These are phyloP conservation scores for Arthonia radiata DNA, from an alignment of 495 filamentous ascomycete genomes.

Conservation along the genomic window DNA sequence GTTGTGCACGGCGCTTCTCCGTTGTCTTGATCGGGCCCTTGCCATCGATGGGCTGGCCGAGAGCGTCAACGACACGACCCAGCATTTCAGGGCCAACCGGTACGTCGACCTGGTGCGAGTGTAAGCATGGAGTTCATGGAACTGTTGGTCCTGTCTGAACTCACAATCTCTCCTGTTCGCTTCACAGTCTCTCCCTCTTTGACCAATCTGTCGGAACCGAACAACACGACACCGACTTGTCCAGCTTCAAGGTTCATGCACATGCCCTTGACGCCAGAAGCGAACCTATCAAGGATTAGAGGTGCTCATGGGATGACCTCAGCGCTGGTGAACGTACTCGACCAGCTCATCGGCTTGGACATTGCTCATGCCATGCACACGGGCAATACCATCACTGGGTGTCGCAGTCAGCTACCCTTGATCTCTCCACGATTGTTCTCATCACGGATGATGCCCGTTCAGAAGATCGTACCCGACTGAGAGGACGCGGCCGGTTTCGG, in stretches of 20 bases:
- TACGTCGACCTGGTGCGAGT: conserved; percentile 63
- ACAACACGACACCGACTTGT: conserved; percentile 99
- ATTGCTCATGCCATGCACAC: conserved; percentile 98
- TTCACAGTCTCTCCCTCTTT: conserved; percentile 98
- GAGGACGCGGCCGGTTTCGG: conserved; percentile 95
- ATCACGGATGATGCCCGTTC: neutral
- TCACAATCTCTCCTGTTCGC: conserved; percentile 96
- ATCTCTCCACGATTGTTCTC: conserved; percentile 1
- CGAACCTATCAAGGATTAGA: conserved; percentile 43
- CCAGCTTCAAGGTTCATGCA: conserved; percentile 99
- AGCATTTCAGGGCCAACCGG: conserved; percentile 82
- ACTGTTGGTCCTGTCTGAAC: conserved; percentile 15
- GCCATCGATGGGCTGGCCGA: conserved; percentile 97
- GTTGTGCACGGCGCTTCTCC: conserved; percentile 85
- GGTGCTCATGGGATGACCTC: conserved; percentile 2
- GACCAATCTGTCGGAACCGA: conserved; percentile 98
- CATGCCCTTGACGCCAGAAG: conserved; percentile 99
- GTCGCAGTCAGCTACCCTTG: conserved; percentile 2
- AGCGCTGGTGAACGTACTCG: conserved; percentile 47
- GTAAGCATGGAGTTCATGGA: conserved; percentile 6
- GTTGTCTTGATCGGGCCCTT: conserved; percentile 87
- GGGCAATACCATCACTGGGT: conserved; percentile 95
- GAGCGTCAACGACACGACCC: conserved; percentile 93
- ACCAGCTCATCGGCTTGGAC: conserved; percentile 99
- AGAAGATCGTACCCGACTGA: conserved; percentile 80